Conservation (phyloP, 2,329 filamentous ascomycete species). For the Apiospora pterosperma region DNA sequence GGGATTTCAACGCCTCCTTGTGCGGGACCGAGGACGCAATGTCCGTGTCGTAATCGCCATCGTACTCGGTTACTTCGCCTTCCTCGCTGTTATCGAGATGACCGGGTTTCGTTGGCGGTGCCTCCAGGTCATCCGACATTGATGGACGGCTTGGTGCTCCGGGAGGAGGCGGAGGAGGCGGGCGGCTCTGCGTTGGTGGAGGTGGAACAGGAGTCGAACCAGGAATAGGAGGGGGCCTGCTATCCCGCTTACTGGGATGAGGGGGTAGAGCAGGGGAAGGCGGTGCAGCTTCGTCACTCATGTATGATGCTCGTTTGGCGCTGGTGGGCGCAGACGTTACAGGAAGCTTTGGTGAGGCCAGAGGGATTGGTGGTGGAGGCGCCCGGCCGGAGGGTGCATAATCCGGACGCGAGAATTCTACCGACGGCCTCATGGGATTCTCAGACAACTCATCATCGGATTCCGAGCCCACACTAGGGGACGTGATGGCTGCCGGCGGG, state of each 20-base stretch:
- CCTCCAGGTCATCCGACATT: conserved; percentile 50
- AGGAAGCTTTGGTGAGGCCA: conserved; percentile 44
- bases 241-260: conserved; percentile 49
- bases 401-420: conserved; percentile 19
- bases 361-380: conserved; percentile 43
- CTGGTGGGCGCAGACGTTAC: conserved; percentile 13
- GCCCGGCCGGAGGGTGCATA: conserved; percentile 34
- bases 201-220: conserved; percentile 40
- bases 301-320: conserved; percentile 30
- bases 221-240: conserved; percentile 60
- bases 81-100: conserved; percentile 56
- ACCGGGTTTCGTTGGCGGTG: conserved; percentile 39
- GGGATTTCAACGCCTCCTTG: conserved; percentile 86
- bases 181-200: conserved; percentile 52
- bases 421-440: conserved; percentile 37
- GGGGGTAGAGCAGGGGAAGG: conserved; percentile 34
- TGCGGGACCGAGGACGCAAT: conserved; percentile 92
- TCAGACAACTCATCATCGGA: conserved; percentile 83
- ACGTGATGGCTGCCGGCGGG: conserved; percentile 44
- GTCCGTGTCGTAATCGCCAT: conserved; percentile 97
- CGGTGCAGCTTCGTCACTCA: conserved; percentile 33
- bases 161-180: conserved; percentile 63
- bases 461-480: conserved; percentile 75
- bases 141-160: conserved; percentile 52
- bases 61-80: conserved; percentile 87